Conservation (phyloP, 768 basidiomycete genomes). For the Lactarius trivialis region DNA sequence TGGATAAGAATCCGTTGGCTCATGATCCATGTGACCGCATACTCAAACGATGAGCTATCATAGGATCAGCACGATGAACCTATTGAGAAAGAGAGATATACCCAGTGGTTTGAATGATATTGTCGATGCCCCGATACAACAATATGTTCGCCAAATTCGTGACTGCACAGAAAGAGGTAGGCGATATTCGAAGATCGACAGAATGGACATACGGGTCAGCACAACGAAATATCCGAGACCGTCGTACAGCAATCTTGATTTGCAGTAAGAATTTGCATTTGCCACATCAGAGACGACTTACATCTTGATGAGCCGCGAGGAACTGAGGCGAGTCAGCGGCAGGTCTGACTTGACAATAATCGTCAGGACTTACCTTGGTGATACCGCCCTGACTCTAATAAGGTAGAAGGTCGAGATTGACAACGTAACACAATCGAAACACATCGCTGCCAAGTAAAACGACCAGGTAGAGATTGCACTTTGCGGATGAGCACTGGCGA, state of each 20-base stretch:
- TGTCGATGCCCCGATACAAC: constrained; percentile 24
- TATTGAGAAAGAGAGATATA: neutral
- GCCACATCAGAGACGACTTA: constrained; percentile 16
- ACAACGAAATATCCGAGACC: constrained; percentile 57
- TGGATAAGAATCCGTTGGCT: constrained; percentile 32
- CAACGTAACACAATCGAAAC: constrained; percentile 50
- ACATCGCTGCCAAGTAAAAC: constrained; percentile 52
- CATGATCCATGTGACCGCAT: constrained; percentile 33
- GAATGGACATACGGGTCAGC: constrained; percentile 36
- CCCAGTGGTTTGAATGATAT: constrained; percentile 24
- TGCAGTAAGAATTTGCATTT: neutral
- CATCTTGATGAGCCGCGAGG: constrained; percentile 27
- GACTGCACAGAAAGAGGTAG: constrained; percentile 15
- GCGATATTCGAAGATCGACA: neutral
- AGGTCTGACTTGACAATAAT: neutral
- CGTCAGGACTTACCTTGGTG: constrained; percentile 27
- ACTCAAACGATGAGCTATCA: constrained; percentile 31
- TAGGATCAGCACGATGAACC: neutral
- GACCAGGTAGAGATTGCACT: constrained; percentile 41
- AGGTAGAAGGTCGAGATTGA: constrained; percentile 46
- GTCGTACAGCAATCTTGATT: constrained; percentile 56
- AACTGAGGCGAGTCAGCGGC: constrained; percentile 14
- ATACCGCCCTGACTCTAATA: constrained; percentile 38
- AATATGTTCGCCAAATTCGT: constrained; percentile 29
- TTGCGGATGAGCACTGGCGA: constrained; percentile 26